Base-by-base conservation (phyloP, 192 early-diverging fungal species). In the Haplosporangium gracile region DNA sequence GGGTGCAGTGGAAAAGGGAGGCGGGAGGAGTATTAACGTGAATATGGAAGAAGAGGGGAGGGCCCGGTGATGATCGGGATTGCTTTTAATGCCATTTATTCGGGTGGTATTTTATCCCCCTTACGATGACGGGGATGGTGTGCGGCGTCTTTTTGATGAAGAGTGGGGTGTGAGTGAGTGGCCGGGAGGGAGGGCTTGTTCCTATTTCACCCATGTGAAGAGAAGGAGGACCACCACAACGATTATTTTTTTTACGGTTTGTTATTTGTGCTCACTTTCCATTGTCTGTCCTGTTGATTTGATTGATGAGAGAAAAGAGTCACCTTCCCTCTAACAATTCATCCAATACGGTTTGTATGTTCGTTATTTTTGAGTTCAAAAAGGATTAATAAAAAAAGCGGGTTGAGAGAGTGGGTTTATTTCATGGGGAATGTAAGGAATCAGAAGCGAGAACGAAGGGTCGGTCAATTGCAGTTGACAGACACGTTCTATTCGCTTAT, bases 161-260 rank as follows among this genome's bases (percentile, higher is more conserved):
- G 42, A 74, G 7, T 10, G 75, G 63, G 16, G 13, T 43, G 6
- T 9, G 15, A 20, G 9, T 5, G 45, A 42, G 22, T 73, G 29
- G 15, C 26, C 39, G 29, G 39, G 20, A 45, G 45, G 15, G 20
- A n/a, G 39, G 42, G 71, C n/a, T 24, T 22, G 74, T 57, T 79
- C 77, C 77, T 79, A 79, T 42, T 79, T 79, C 34, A 70, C 77
- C 77, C 77, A 79, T 79, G 77, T 79, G 77, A 79, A 71, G 49
- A 51, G 49, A 51, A 18, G 20, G 49, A 18, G 29, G 24, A 29
- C 4, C 2, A 13, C 38, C 40, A 43, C 26, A 72, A 72, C 20
- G 70, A n/a, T 3, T 43, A 24, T 72, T 43, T 43, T n/a, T 16
- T 20, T 45, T 72, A 39, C 18, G n/a, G 70, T 32, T 32, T 42